These are phyloP conservation scores for Nannochloropsis gaditana DNA, from an alignment of 108 stramenopile genomes.

Conservation along the genomic window DNA sequence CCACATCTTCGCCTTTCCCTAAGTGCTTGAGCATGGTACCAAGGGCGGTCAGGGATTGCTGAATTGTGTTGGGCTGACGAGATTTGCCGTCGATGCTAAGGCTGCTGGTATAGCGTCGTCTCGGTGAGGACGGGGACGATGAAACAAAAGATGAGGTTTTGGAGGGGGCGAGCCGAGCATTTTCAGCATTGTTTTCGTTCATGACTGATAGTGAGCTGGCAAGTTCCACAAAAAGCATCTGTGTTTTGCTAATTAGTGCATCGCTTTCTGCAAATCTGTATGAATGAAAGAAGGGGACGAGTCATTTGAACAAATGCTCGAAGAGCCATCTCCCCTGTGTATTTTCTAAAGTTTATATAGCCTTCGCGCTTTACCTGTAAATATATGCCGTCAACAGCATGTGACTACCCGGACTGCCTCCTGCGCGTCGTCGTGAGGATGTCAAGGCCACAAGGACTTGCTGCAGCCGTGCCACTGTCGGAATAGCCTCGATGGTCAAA, in stretches of 20 bases:
- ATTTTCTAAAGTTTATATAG: not conserved
- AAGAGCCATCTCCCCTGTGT: not conserved
- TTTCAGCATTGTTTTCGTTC: too few relatives aligned
- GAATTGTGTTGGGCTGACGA: not conserved
- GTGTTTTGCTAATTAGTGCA: not conserved
- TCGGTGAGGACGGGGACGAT: not conserved
- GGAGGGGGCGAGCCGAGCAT: not conserved
- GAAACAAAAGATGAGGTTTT: not conserved
- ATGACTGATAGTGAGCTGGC: not conserved
- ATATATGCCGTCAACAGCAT: not conserved
- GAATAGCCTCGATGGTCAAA: not conserved
- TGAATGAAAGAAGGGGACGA: not conserved
- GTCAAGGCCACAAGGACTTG: not conserved
- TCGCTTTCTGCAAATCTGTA: not conserved
- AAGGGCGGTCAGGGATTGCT: not conserved
- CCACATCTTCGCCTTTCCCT: not conserved
- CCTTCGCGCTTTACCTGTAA: not conserved
- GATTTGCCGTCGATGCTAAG: not conserved
- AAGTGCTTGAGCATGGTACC: conserved; percentile 3
- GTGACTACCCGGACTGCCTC: not conserved
- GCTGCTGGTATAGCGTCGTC: not conserved
- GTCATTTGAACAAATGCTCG: not conserved
- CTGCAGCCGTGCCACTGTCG: not conserved
- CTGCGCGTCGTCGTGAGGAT: not conserved
- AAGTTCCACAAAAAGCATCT: conserved; percentile 13